Evolutionary conservation across 352 stramenopile species (phyloP), one percentile per base, ranked within the genome.

Genomic region (Globisporangium barbulae): DNA sequence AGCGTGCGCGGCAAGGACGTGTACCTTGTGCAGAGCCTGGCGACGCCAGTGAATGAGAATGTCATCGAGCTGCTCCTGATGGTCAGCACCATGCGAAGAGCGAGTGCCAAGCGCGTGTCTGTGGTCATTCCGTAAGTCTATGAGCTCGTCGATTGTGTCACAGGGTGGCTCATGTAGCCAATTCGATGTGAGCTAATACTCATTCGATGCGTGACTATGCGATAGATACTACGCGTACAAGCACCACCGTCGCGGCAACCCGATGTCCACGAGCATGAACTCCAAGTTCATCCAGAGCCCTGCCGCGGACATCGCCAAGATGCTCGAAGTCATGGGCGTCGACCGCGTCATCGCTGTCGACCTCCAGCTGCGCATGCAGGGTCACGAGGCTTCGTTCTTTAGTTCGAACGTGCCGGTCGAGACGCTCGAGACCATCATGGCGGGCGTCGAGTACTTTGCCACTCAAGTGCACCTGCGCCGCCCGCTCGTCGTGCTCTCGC

Each of bases 11-110:
- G 93, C 45, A 97, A 97, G 76, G 94, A 98, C 69, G 92, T 98
- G 52, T 98, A 98, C 74, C 75, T 98, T 44, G 88, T 98, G 59
- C 94, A 98, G 81, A 96, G 88, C 65, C 87, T 96, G 28, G 83
- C 88, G 39, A 91, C 78, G 53, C 94, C 94, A 15, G 92, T 98
- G 54, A 98, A 98, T 67, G 94, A 98, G 68, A 97, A 97, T 72
- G 86, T 98, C 53, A 97, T 98, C 57, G 94, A 98, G 74, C 74
- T 98, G 64, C 71, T 98, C 63, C 81, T 98, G 37, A 98, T 98
- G 89, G 88, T 98, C 50, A 97, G 89, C 67, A 97, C 92, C 42
- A 94, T 97, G 79, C 88, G 92, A 45, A 85, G 94, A 59, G 93
- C 94, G 9, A 97, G 88, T 52, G 94, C 94, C 64, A 98, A 98